Evolutionary conservation across 164 flowering plant genomes (phyloP), one percentile per base, ranked within the genome.

Genomic region (Kingdonia uniflora): DNA sequence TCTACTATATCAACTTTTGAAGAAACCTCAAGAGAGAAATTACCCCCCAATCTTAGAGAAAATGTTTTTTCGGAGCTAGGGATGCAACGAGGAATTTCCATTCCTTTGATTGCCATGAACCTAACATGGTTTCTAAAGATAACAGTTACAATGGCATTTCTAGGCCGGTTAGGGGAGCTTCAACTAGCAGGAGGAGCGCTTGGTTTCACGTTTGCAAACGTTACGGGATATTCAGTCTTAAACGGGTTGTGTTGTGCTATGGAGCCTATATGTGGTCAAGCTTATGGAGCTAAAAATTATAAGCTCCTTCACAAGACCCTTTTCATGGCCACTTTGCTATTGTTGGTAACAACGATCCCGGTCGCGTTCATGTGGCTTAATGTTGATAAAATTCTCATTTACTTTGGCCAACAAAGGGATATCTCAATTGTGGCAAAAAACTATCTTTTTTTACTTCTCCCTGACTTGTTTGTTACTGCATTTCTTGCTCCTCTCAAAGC

Each of bases 231-330:
- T 61, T 84, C 95, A 1, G 80, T 92, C 42, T 61, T 92, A 63
- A 75, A 64, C 35, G 99, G 99, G 8, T 77, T 92, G 14, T 80
- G 77, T 57, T 77, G 72, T n/a, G 95, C 95, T 52, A 92, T 88
- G 96, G 99, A 92, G 48, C 96, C 95, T 6, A 78, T 85, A 0
- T 88, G 95, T 38, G 95, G 96, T 33, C 96, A 92, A 49, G 96
- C 98, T 43, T 74, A 58, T 54, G 98, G 96, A 0, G 98, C 95
- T 15, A 76, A 71, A 25, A 92, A 92, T 52, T 69, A 64, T 22
- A 78, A 65, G 62, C 91, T 92, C 50, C 89, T 92, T 16, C 94
- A 77, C 68, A 84, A 77, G 69, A 84, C 95, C 19, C 84, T 92
- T 49, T 41, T 78, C 59, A 82, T 84, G 95, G 43, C 82, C 14